Evolutionary conservation across 202 grass and related monocot genomes (phyloP).

Genomic region (Panicum virgatum): DNA sequence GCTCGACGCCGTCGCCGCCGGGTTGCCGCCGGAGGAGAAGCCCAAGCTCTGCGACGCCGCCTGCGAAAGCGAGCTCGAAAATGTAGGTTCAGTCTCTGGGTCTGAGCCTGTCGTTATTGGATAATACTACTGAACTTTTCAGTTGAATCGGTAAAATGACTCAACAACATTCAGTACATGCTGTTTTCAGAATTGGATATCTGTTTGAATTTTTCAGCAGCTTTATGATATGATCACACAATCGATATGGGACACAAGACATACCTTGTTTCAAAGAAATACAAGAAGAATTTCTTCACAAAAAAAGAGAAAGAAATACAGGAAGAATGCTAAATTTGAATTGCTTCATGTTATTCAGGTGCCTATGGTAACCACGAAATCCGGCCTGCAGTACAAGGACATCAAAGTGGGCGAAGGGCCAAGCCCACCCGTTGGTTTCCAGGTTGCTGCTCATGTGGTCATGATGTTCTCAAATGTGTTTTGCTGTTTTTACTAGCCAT

Average conservation of each 20-base stretch:
- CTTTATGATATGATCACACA: neutral
- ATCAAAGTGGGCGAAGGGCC: constrained; percentile 81
- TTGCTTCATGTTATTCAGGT: constrained; percentile 32
- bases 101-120: neutral
- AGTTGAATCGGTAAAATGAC: neutral
- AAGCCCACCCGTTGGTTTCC: constrained; percentile 85
- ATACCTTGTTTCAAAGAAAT: too few species aligned
- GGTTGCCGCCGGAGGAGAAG: constrained; percentile 96
- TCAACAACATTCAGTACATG: neutral
- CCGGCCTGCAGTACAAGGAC: constrained; percentile 93
- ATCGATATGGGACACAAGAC: too few species aligned
- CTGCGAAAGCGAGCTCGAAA: constrained; percentile 83
- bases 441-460: constrained; percentile 45
- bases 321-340: neutral
- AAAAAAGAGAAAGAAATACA: too few species aligned
- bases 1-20: constrained; percentile 52
- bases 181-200: neutral
- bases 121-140: neutral
- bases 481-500: neutral
- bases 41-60: constrained; percentile 72
- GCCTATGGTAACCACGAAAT: constrained; percentile 86
- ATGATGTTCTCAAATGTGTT: neutral
- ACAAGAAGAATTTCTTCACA: too few species aligned
- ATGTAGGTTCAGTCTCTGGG: constrained; percentile 59
- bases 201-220: neutral